These are phyloP conservation scores for Terfezia claveryi DNA, from an alignment of 495 filamentous ascomycete species.

Conservation along the genomic window DNA sequence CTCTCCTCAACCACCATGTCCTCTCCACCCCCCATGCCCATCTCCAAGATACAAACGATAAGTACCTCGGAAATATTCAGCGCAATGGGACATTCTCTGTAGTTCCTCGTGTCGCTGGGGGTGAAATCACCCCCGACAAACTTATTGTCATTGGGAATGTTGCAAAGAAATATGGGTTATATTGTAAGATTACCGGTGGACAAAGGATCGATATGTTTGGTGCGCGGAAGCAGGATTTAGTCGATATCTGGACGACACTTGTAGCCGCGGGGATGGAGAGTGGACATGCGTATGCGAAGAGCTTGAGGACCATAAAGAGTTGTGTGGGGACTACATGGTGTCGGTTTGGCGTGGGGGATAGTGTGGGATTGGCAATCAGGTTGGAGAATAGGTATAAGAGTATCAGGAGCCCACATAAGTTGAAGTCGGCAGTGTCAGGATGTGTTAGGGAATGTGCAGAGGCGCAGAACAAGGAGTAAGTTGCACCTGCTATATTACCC, in stretches of 20 bases:
- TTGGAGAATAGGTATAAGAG: conserved; percentile 91
- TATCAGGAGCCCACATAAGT: conserved; percentile 73
- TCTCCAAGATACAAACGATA: conserved; percentile 85
- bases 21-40: conserved; percentile 56
- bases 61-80: conserved; percentile 86
- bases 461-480: conserved; percentile 83
- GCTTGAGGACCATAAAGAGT: conserved; percentile 75
- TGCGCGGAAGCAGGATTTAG: conserved; percentile 74
- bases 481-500: neutral
- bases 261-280: conserved; percentile 86
- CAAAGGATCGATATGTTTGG: conserved; percentile 95
- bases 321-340: conserved; percentile 95
- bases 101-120: conserved; percentile 62
- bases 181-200: conserved; percentile 88
- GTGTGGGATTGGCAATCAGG: conserved; percentile 87
- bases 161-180: conserved; percentile 70
- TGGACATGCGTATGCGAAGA: conserved; percentile 88
- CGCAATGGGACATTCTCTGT: conserved; percentile 86
- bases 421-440: conserved; percentile 81
- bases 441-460: conserved; percentile 91
- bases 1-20: conserved; percentile 67
- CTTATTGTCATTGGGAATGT: conserved; percentile 74
- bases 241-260: conserved; percentile 70
- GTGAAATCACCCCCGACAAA: conserved; percentile 82
- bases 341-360: conserved; percentile 78